Percentiles rank a stretch among this genome's conserved stretches.
These are phyloP conservation scores for Acorus calamus DNA, from an alignment of 106 monocot species.

Conservation along the genomic window DNA sequence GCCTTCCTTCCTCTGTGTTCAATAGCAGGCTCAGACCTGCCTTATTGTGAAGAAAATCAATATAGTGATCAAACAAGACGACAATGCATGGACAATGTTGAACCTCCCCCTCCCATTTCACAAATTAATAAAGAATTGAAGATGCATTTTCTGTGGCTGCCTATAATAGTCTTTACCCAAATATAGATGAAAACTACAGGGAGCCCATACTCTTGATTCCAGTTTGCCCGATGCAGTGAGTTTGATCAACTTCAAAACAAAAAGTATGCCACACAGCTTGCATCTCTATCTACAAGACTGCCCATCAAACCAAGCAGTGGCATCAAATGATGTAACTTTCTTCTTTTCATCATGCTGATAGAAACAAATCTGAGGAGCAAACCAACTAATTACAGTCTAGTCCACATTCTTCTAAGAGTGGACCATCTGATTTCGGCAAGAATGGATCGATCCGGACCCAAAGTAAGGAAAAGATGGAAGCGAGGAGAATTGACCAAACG, in stretches of 20 bases:
- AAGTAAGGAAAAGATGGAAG: slow-evolving; percentile 67
- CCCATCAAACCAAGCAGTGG: background rate
- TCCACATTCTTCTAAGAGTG: slow-evolving; percentile 67
- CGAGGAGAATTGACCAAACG: slow-evolving; percentile 83
- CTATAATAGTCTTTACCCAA: slow-evolving; percentile 4
- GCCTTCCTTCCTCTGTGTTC: no score
- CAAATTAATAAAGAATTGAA: slow-evolving; percentile 30
- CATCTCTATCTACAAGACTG: slow-evolving; percentile 21
- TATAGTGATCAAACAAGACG: background rate
- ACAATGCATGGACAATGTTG: slow-evolving; percentile 10
- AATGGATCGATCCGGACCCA: slow-evolving; percentile 80
- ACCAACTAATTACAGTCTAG: slow-evolving; percentile 52
- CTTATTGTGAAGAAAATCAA: slow-evolving; percentile 17
- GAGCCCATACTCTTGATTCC: background rate
- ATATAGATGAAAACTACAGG: slow-evolving; percentile 10
- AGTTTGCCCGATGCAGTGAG: background rate
- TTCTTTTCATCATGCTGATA: background rate
- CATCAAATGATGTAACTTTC: background rate
- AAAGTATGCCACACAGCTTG: slow-evolving; percentile 4
- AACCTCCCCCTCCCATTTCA: no score
- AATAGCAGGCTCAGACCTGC: background rate
- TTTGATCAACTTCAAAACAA: background rate
- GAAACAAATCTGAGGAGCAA: background rate
- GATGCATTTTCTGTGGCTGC: background rate
- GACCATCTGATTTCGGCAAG: slow-evolving; percentile 56